Evolutionary conservation across 2,329 filamentous ascomycete species (phyloP), one percentile per base, ranked within the genome.

Genomic region (Aspergillus melleus): DNA sequence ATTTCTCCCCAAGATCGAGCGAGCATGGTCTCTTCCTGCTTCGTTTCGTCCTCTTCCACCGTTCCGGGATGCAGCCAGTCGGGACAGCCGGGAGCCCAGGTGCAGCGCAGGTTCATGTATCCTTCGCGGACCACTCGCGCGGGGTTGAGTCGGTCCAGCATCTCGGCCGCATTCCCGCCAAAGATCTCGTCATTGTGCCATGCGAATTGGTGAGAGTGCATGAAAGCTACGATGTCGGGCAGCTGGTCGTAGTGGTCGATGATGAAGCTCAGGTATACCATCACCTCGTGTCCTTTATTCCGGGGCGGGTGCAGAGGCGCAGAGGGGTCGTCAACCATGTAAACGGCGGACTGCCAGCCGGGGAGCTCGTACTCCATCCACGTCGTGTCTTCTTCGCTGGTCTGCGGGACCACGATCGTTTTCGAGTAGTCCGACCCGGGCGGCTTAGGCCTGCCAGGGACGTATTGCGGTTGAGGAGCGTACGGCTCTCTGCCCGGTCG

Each of bases 201-300:
- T 36, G 83, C 81, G 49, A 67, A 74, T 63, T 79, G 79, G 58
- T 85, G 82, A 30, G 83, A 79, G 71, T 88, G 86, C 76, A 85
- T 82, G 73, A 88, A 88, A 53, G 87, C 79, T 49, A 81, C 76
- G 20, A 86, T 80, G 64, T 88, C 85, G 2, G 84, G 80, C 2
- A 88, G 78, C 12, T 80, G 72, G 49, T 86, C 76, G 71, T 88
- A 88, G 68, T 86, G 79, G 63, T 88, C 84, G 68, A 88, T 85
- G 61, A 88, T 83, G 71, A 85, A 88, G 49, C 83, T 84, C 52
- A 88, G 76, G 70, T 88, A 88, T 12, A 80, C 78, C 80, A 88
- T 87, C 24, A 84, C 83, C 71, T 88, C 86, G 66, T 85, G 81
- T 49, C 86, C 86, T 68, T 87, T 86, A 63, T 88, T 86, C 66